These are phyloP conservation scores for Arthroderma sp. DNA, from an alignment of 2,329 filamentous ascomycete genomes.

Conservation along the genomic window DNA sequence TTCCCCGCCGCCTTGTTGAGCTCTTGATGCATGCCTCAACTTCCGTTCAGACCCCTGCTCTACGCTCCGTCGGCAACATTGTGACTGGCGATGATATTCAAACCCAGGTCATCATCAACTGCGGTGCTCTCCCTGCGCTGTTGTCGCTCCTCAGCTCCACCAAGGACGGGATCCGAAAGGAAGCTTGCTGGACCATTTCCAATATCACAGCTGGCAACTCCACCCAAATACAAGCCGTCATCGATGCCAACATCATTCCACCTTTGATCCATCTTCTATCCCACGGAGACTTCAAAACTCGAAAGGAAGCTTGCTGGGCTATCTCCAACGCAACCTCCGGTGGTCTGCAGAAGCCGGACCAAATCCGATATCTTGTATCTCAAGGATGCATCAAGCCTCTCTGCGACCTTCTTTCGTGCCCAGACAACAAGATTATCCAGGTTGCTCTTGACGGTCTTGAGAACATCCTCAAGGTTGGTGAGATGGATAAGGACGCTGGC, in stretches of 20 bases:
- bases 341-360: slow-evolving; percentile 94
- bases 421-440: slow-evolving; percentile 99
- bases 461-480: slow-evolving; percentile 98
- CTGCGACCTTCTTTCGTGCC: slow-evolving; percentile 87
- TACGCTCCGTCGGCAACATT: slow-evolving; percentile 96
- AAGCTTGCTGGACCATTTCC: slow-evolving; percentile 99
- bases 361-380: slow-evolving; percentile 87
- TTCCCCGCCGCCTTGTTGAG: slow-evolving; percentile 90
- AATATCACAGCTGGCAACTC: slow-evolving; percentile 98
- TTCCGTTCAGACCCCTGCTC: slow-evolving; percentile 91
- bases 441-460: slow-evolving; percentile 93
- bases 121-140: slow-evolving; percentile 81
- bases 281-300: slow-evolving; percentile 96
- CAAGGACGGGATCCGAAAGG: slow-evolving; percentile 98
- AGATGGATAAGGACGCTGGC: slow-evolving; percentile 86
- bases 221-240: slow-evolving; percentile 88
- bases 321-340: slow-evolving; percentile 98
- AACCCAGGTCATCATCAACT: slow-evolving; percentile 99
- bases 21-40: slow-evolving; percentile 96
- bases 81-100: slow-evolving; percentile 97
- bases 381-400: slow-evolving; percentile 96
- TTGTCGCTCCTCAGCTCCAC: slow-evolving; percentile 87
- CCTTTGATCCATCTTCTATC: slow-evolving; percentile 91
- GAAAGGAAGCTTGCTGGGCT: slow-evolving; percentile 98
- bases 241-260: slow-evolving; percentile 93